These are phyloP conservation scores for Claviceps sp. DNA, from an alignment of 2,329 filamentous ascomycete genomes.

Conservation along the genomic window DNA sequence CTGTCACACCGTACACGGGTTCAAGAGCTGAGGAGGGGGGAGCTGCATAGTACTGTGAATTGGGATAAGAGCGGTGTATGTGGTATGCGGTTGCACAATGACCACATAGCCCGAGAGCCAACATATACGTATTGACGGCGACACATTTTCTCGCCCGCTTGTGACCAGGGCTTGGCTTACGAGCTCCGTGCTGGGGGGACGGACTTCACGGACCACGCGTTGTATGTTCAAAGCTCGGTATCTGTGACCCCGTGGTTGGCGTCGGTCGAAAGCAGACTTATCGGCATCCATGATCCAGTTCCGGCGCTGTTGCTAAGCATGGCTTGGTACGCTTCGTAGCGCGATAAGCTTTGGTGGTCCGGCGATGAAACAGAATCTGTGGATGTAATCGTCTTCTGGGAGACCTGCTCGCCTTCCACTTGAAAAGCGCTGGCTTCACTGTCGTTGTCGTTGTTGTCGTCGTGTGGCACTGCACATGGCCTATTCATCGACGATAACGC, in stretches of 20 bases:
- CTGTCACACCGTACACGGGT: not conserved
- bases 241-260: conserved; percentile 20
- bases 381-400: not conserved
- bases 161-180: not conserved
- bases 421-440: not conserved
- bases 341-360: conserved; percentile 11
- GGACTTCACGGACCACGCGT: too few species aligned
- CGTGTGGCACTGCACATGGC: not conserved
- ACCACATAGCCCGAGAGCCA: not conserved
- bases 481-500: not conserved
- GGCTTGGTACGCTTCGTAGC: conserved; percentile 20
- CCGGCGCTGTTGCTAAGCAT: conserved; percentile 17
- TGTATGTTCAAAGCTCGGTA: conserved; percentile 16
- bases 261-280: conserved; percentile 22
- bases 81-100: not conserved
- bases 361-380: not conserved
- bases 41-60: not conserved
- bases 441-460: not conserved
- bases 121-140: not conserved
- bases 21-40: not conserved
- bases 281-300: conserved; percentile 16
- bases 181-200: not conserved
- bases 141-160: not conserved
- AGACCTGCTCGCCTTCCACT: not conserved
- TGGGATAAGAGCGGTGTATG: not conserved